Evolutionary conservation across 257 asterid species (phyloP), one percentile per base, ranked within the genome.

Genomic region (Penstemon eatonii): DNA sequence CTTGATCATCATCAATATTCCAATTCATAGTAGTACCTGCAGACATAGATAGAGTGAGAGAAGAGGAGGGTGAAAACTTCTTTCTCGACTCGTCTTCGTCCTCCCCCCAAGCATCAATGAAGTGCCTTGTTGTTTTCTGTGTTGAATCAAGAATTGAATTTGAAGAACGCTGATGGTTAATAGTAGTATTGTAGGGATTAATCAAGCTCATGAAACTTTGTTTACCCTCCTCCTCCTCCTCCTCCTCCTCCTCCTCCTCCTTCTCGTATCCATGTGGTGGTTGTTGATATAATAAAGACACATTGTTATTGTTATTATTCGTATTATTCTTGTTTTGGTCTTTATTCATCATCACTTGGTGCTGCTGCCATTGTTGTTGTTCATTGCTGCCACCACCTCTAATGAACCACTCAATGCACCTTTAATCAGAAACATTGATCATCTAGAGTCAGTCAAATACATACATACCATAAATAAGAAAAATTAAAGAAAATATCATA

Each of bases 391-490:
- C 63, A 71, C 67, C 82, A 55, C 79, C 86, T 77, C 81, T 78
- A 79, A 72, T 73, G 65, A 84, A 70, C 90, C 87, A 82, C 77
- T 78, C 89, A 13, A 77, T 52, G 74, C 76, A 41, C 68, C 87
- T 88, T 74, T 75, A 70, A 9, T 4, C n/a, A 15, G n/a, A 43
- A 46, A 70, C 19, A 44, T 13, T 50, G 46, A 65, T 25, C 60
- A 10, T 54, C 68, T 7, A 63, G 1, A 49, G 39, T 57, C 47
- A 73, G 43, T 41, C 66, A 63, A 39, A 3, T 25, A 25, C 44
- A 65, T 8, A 59, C 46, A 69, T 51, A 55, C 18, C 33, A 25
- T 25, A 25, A 2, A 25, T 2, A 25, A 25, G 33, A 25, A 25
- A 25, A 25, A 25, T 25, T 25, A 25, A 25, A 25, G 33, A 25